These are phyloP conservation scores for Phragmites australis DNA, from an alignment of 176 grass and related monocot species.

Conservation along the genomic window DNA sequence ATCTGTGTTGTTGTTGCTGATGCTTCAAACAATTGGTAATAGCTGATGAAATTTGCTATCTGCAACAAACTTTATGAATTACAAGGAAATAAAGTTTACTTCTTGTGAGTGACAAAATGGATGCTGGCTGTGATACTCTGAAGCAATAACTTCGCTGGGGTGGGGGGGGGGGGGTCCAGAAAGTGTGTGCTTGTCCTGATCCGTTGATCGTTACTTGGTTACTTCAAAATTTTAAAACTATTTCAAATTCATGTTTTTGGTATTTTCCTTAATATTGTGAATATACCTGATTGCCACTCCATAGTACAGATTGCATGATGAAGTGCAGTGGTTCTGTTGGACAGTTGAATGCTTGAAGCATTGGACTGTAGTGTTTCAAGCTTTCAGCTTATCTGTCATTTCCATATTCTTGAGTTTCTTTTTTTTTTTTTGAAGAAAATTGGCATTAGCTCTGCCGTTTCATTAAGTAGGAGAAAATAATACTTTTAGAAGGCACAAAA, in stretches of 20 bases:
- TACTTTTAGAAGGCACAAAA: background rate
- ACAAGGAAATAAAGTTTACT: background rate
- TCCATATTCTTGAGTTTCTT: background rate
- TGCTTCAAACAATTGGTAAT: background rate
- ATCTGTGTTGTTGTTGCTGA: background rate
- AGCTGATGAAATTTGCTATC: background rate
- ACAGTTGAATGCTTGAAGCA: constrained; percentile 3
- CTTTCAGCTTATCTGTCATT: background rate
- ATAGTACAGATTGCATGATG: background rate
- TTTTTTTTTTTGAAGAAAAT: background rate
- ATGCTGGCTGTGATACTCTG: background rate
- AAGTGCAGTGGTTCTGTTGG: background rate
- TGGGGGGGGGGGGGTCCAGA: background rate
- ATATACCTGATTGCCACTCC: background rate
- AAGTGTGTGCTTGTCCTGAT: background rate
- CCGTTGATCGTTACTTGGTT: background rate
- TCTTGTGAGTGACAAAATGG: background rate
- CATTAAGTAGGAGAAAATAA: background rate
- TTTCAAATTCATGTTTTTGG: background rate
- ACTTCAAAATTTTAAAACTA: background rate
- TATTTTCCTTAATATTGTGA: background rate
- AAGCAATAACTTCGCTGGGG: background rate
- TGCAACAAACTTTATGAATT: background rate
- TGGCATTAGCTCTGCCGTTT: background rate
- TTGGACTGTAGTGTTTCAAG: constrained; percentile 21